Evolutionary conservation across 2,329 filamentous ascomycete genomes (phyloP).

Genomic region (Sclerotinia glacialis): DNA sequence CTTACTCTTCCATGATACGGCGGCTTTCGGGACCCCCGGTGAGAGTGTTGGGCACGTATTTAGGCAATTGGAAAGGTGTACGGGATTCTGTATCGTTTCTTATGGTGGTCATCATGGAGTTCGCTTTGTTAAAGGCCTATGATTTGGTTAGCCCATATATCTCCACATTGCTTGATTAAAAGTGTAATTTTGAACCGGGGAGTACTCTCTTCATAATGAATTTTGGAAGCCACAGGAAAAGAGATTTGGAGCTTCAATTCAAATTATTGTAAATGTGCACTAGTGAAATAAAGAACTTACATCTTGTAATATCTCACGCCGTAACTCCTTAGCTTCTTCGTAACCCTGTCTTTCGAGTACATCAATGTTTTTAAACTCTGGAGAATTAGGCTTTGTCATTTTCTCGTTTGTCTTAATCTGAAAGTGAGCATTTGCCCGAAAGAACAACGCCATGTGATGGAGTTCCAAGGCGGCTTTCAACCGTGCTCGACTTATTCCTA

Average conservation of each 20-base stretch:
- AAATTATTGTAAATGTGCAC: not conserved
- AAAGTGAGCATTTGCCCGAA: conserved; percentile 77
- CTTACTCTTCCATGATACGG: conserved; percentile 17
- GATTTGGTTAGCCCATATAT: not conserved
- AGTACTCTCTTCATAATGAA: not conserved
- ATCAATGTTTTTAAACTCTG: conserved; percentile 64
- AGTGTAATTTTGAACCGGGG: not conserved
- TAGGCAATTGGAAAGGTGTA: conserved; percentile 61
- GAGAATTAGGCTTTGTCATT: conserved; percentile 63
- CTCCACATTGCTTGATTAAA: not conserved
- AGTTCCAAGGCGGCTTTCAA: conserved; percentile 74
- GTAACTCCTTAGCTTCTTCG: conserved; percentile 71
- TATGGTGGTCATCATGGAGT: conserved; percentile 63
- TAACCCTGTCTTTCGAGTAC: conserved; percentile 70
- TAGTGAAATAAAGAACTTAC: conserved; percentile 25
- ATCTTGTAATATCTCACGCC: conserved; percentile 73
- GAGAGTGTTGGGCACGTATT: conserved; percentile 51
- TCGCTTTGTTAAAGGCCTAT: conserved; percentile 48
- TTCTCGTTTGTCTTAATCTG: conserved; percentile 73
- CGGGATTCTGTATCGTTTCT: conserved; percentile 51
- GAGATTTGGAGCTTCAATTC: conserved; percentile 35
- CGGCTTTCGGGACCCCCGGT: conserved; percentile 45
- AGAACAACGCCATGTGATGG: conserved; percentile 80
- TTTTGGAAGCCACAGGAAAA: not conserved
- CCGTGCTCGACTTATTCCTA: conserved; percentile 60